phyloP scores from a whole-genome alignment of 129 eudicot species.

The Lactuca sativa region DNA sequence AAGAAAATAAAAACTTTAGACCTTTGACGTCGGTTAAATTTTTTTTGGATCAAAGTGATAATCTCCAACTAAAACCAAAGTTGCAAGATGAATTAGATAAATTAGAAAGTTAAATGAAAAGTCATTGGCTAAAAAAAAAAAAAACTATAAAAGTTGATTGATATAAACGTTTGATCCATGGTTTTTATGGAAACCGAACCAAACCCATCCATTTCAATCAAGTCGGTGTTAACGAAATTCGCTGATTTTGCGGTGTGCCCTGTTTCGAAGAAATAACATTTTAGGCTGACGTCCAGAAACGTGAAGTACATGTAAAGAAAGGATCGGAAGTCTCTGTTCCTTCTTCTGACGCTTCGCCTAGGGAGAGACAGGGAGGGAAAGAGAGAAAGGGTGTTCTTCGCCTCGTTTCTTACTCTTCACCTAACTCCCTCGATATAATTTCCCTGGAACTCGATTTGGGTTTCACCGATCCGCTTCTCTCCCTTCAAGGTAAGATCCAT shows the following conservation, averaged over 20 bases:
- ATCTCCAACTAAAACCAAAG: too few relatives aligned
- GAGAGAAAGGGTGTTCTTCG: slow-evolving; percentile 6
- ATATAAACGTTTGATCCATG: not conserved
- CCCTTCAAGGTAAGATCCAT: slow-evolving; percentile 21
- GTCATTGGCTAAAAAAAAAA: too few relatives aligned
- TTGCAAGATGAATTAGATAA: too few relatives aligned
- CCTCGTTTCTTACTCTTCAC: slow-evolving; percentile 20
- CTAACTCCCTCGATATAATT: slow-evolving; percentile 17
- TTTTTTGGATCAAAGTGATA: too few relatives aligned
- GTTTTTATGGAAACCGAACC: not conserved
- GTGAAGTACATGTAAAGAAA: slow-evolving; percentile 14
- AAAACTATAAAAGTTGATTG: not conserved
- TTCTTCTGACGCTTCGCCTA: not conserved
- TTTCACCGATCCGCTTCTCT: slow-evolving; percentile 20
- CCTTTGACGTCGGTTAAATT: too few relatives aligned
- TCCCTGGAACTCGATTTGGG: not conserved
- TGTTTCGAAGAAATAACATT: not conserved
- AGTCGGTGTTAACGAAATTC: not conserved
- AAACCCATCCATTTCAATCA: not conserved
- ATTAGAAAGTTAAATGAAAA: too few relatives aligned
- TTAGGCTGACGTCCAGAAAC: not conserved
- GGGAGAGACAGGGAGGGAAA: slow-evolving; percentile 14
- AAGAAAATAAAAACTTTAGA: too few relatives aligned
- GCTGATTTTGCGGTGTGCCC: not conserved
- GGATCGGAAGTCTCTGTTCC: slow-evolving; percentile 7